Evolutionary conservation across 768 basidiomycete species (phyloP).

Genomic region (Suillus occidentalis): DNA sequence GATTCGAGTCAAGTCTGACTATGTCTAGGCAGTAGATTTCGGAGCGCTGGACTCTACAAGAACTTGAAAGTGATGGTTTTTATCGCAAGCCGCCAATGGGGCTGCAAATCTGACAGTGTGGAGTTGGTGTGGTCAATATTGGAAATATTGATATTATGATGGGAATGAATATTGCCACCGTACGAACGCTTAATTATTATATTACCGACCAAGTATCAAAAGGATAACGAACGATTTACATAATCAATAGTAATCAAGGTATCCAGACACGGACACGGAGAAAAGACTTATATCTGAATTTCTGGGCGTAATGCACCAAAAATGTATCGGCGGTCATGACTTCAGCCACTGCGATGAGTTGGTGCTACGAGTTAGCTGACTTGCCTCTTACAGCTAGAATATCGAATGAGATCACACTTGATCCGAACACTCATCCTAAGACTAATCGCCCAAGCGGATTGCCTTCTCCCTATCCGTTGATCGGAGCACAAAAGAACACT

Average conservation of each 20-base stretch:
- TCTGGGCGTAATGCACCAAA: too few species aligned
- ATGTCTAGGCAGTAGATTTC: background rate
- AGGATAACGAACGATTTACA: background rate
- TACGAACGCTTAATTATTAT: background rate
- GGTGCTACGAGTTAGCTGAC: background rate
- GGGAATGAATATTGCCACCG: background rate
- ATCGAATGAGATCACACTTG: background rate
- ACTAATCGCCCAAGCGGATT: constrained; percentile 14
- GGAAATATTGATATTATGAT: background rate
- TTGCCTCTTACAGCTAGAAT: background rate
- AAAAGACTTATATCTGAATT: too few species aligned
- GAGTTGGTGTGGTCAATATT: background rate
- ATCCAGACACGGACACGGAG: too few species aligned
- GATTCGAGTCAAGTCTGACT: background rate
- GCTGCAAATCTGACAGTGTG: background rate
- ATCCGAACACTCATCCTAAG: background rate
- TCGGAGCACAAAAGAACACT: constrained; percentile 30
- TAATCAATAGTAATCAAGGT: background rate
- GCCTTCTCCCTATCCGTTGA: constrained; percentile 25
- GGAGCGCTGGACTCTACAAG: background rate
- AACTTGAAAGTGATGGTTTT: background rate
- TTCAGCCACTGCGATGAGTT: too few species aligned
- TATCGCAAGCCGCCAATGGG: background rate
- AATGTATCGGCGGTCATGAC: too few species aligned
- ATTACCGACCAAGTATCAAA: background rate